Conservation (phyloP, 1,284 basidiomycete species). For the Rhodofomes roseus region DNA sequence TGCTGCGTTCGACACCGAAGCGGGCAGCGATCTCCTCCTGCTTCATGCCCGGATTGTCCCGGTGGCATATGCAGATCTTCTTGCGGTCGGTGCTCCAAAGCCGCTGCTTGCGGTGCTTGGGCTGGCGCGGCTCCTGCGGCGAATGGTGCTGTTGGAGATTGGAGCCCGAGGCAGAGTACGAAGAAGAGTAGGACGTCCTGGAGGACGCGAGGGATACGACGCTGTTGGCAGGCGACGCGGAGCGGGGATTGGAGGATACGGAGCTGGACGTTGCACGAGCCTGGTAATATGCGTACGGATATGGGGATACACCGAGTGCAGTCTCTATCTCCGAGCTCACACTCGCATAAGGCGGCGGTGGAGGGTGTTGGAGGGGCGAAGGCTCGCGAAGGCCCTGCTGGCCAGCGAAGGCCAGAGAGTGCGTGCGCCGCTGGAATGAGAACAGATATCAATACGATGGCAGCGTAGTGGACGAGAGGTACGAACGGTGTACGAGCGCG, state of each 20-base stretch:
- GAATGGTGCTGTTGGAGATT: conserved; percentile 25
- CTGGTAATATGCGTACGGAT: conserved; percentile 31
- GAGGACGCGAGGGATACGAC: conserved; percentile 37
- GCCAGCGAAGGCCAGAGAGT: conserved; percentile 30
- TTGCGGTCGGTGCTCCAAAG: conserved; percentile 73
- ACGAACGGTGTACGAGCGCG: conserved; percentile 34
- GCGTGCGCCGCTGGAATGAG: conserved; percentile 14
- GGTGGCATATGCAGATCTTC: conserved; percentile 70
- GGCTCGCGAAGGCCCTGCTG: conserved; percentile 39
- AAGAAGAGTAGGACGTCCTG: conserved; percentile 49
- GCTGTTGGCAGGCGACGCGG: conserved; percentile 60
- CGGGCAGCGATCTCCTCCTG: conserved; percentile 79
- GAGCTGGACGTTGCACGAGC: conserved; percentile 41
- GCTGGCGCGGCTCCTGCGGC: conserved; percentile 20
- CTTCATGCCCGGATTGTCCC: conserved; percentile 58
- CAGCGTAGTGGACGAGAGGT: conserved; percentile 8
- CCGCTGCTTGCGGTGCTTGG: conserved; percentile 63
- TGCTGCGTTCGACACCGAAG: conserved; percentile 85
- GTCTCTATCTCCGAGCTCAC: neutral
- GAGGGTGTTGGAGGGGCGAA: conserved; percentile 33
- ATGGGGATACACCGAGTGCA: conserved; percentile 15
- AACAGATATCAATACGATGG: conserved; percentile 9
- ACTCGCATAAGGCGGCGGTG: conserved; percentile 15
- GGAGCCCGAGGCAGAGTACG: conserved; percentile 33
- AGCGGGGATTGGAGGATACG: conserved; percentile 41